These are phyloP conservation scores for Alternaria tenuissima DNA, from an alignment of 2,329 filamentous ascomycete species.

Conservation along the genomic window DNA sequence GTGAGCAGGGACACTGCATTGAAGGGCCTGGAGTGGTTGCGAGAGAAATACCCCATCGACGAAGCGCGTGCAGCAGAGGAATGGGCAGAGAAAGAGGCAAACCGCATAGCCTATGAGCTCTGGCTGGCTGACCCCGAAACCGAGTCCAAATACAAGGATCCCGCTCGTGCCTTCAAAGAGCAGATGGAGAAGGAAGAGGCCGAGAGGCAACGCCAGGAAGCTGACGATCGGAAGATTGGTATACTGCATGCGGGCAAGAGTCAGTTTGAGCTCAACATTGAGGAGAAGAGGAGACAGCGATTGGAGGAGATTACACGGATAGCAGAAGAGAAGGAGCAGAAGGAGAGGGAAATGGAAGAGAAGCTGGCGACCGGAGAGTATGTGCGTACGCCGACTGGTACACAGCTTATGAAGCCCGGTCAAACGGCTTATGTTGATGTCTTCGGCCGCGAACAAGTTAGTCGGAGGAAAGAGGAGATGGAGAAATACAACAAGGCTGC, in stretches of 20 bases:
- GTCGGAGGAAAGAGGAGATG: conserved; percentile 38
- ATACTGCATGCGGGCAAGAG: conserved; percentile 45
- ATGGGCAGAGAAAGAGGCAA: conserved; percentile 51
- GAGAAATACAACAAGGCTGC: conserved; percentile 39
- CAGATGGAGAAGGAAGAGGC: conserved; percentile 45
- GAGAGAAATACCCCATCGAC: conserved; percentile 49
- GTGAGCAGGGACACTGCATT: conserved; percentile 38
- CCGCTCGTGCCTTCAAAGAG: conserved; percentile 44
- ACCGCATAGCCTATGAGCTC: conserved; percentile 49
- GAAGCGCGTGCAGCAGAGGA: conserved; percentile 51
- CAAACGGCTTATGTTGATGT: conserved; percentile 46
- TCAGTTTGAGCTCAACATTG: conserved; percentile 47
- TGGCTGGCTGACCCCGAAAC: conserved; percentile 50
- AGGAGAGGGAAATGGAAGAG: conserved; percentile 40
- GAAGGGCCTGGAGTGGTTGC: conserved; percentile 48
- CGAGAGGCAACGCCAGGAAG: conserved; percentile 31
- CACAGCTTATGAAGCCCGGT: conserved; percentile 47
- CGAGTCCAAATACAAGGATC: conserved; percentile 51
- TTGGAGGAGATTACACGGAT: conserved; percentile 38
- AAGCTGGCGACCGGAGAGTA: conserved; percentile 46
- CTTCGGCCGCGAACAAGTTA: conserved; percentile 45
- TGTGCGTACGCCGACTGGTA: conserved; percentile 44
- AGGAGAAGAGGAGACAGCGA: conserved; percentile 42
- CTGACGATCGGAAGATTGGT: conserved; percentile 41
- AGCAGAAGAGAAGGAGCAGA: conserved; percentile 45